phyloP scores from a whole-genome alignment of 192 early-diverging fungal genomes.

The Coemansia sp. region DNA sequence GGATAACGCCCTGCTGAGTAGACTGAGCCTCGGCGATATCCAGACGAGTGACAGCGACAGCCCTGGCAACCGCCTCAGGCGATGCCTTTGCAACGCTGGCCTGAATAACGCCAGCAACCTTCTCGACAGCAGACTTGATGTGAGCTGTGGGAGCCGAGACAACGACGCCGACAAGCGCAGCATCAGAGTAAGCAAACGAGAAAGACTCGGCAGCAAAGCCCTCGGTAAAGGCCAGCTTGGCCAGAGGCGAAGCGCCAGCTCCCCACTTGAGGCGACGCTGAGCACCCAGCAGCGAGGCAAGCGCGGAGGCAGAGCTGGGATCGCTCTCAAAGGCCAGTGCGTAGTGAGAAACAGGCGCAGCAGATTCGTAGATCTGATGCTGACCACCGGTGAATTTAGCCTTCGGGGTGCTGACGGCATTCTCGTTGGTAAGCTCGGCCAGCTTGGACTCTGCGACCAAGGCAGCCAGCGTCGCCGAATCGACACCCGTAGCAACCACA shows the following conservation, averaged over 20 bases:
- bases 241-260: constrained; percentile 62
- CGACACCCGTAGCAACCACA: constrained; percentile 83
- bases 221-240: constrained; percentile 60
- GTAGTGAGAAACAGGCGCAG: constrained; percentile 59
- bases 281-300: constrained; percentile 63
- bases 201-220: constrained; percentile 71
- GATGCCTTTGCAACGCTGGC: constrained; percentile 55
- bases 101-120: constrained; percentile 61
- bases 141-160: constrained; percentile 59
- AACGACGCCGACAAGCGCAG: constrained; percentile 86
- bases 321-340: constrained; percentile 84
- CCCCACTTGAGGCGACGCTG: constrained; percentile 65
- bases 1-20: constrained; percentile 21
- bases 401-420: constrained; percentile 28
- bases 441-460: constrained; percentile 64
- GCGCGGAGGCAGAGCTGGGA: constrained; percentile 64
- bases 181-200: constrained; percentile 85
- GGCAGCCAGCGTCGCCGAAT: constrained; percentile 65
- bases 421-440: constrained; percentile 36
- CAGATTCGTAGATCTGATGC: constrained; percentile 69
- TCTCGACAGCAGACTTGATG: constrained; percentile 63
- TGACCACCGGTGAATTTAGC: constrained; percentile 85
- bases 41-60: constrained; percentile 50
- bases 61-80: constrained; percentile 62
- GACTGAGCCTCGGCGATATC: constrained; percentile 29